Base-by-base conservation (phyloP, 352 stramenopile species). In the Pythium volutum region DNA sequence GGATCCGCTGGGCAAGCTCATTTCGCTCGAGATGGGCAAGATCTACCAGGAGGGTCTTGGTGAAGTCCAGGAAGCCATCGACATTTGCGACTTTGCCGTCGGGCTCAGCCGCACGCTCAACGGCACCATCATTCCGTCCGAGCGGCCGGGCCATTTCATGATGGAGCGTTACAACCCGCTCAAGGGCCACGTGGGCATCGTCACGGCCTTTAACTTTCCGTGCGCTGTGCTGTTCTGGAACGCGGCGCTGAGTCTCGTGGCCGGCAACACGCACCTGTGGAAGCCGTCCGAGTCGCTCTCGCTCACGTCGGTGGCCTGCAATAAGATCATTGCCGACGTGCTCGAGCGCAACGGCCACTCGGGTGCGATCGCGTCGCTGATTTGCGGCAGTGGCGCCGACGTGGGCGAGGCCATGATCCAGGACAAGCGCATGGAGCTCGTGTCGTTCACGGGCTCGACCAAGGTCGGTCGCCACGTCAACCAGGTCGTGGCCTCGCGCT, bases 171-270 rank as follows among this genome's bases (percentile, higher is more conserved):
- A 95, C 75, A 97, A 98, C 70, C 91, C 91, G 33, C 74, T 98
- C 31, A 92, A 96, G 74, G 92, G 92, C 62, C 87, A 95, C 60
- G 86, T 98, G 26, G 92, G 89, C 55, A 97, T 98, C 69, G 86
- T 98, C 71, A 96, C 89, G 53, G 91, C 92, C 20, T 98, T 98
- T 73, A 98, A 98, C 82, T 98, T 98, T 62, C 91, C 91, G 15
- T 92, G 86, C 55, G 90, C 90, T 23, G 84, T 93, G 67, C 67
- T 93, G 29, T 93, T 93, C 72, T 98, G 92, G 92, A 98, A 98
- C 71, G 74, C 87, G 4, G 87, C 91, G 7, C 54, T 98, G 33
- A 96, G 85, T 71, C 64, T 97, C 2, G 87, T 97, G 47, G 93
- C 80, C 63, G 91, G 91, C 46, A 97, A 98, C 82, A 94, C 87